phyloP scores from a whole-genome alignment of 2,329 filamentous ascomycete genomes.

The Sclerotinia minor region DNA sequence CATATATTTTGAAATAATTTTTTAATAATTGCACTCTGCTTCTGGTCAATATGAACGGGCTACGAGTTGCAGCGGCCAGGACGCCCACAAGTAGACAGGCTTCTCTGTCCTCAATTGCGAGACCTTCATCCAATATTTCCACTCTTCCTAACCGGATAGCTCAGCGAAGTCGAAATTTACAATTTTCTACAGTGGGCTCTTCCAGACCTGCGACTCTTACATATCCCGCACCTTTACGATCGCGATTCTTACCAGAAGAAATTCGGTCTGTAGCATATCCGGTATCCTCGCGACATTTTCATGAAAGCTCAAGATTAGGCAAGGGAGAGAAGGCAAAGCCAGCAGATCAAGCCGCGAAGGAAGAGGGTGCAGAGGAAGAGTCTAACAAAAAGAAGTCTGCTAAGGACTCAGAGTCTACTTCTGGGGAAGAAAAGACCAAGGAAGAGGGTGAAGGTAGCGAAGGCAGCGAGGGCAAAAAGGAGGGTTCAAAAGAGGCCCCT shows the following conservation, averaged over 20 bases:
- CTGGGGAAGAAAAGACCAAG: slow-evolving; percentile 37
- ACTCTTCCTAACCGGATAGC: slow-evolving; percentile 42
- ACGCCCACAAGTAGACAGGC: slow-evolving; percentile 37
- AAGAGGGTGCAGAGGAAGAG: slow-evolving; percentile 24
- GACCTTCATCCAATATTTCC: slow-evolving; percentile 38
- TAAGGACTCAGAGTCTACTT: slow-evolving; percentile 31
- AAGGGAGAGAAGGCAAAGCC: slow-evolving; percentile 35
- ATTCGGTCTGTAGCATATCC: slow-evolving; percentile 27
- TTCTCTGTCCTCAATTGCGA: slow-evolving; percentile 38
- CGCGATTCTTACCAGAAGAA: slow-evolving; percentile 45
- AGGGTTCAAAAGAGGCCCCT: slow-evolving; percentile 52
- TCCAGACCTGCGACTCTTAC: slow-evolving; percentile 45
- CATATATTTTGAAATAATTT: slow-evolving; percentile 18
- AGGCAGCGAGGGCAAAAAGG: slow-evolving; percentile 36
- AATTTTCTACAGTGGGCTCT: slow-evolving; percentile 37
- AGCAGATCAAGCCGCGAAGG: slow-evolving; percentile 26
- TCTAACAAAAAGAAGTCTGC: slow-evolving; percentile 31
- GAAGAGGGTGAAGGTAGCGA: slow-evolving; percentile 34
- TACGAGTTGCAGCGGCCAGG: slow-evolving; percentile 36
- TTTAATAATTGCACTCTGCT: slow-evolving; percentile 20
- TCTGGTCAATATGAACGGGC: slow-evolving; percentile 38
- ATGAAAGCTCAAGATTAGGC: slow-evolving; percentile 34
- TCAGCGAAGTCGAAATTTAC: slow-evolving; percentile 39
- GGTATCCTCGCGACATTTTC: slow-evolving; percentile 32
- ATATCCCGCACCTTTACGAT: slow-evolving; percentile 43